Base-by-base conservation (phyloP, 1,284 basidiomycete genomes). In the Vanrija sp. region DNA sequence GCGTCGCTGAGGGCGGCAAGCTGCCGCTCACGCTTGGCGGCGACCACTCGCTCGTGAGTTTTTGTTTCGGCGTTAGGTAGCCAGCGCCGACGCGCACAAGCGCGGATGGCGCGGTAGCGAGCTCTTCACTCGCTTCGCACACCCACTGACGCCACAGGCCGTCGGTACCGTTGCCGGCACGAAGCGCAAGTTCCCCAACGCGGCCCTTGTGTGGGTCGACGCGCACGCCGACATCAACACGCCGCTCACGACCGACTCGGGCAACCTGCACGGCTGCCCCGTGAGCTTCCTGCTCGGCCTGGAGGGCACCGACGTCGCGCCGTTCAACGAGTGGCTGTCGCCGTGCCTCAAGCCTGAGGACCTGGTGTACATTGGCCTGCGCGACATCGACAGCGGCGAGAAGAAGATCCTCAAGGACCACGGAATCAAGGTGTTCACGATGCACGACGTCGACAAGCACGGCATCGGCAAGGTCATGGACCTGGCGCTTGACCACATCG, bases 201-300 rank as follows among this genome's bases (percentile, higher is more conserved):
- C 81, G 0, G 91, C 89, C 67, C 84, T 98, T 42, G 81, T 99
- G 67, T 98, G 96, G 96, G 82, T 94, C 58, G 91, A 95, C 71
- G 88, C 89, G 5, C 89, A 93, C 65, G 88, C 93, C 42, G 96
- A 98, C 76, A 92, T 98, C 80, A 98, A 98, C 79, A 96, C 94
- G 8, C 80, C 84, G 7, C 83, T 87, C 52, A 87, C 90, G 12
- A 96, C 94, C 21, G 85, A 82, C 56, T 88, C 89, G 55, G 94
- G 95, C 45, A 98, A 98, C 78, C 86, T 99, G 60, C 96, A 98
- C 79, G 96, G 96, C 62, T 97, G 96, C 86, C 96, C 95, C 39
- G 83, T 98, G 47, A 91, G 95, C 18, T 98, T 98, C 84, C 85
- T 98, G 51, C 82, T 93, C 52, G 88, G 89, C 5, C 78, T 92